phyloP scores from a whole-genome alignment of 2,329 filamentous ascomycete species.

The Pseudogymnoascus sp. region DNA sequence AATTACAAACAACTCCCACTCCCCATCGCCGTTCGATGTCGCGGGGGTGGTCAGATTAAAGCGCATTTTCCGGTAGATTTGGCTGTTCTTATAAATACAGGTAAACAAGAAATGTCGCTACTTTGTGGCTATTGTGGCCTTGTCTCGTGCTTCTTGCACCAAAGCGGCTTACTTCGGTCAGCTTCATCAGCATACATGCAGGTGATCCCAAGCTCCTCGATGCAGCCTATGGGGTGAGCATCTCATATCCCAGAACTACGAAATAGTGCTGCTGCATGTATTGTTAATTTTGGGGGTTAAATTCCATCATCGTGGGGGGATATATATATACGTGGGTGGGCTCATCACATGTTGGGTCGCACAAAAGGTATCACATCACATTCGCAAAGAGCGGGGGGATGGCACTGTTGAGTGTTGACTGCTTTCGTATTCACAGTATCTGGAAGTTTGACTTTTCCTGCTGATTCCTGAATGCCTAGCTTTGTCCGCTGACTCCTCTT shows the following conservation, averaged over 20 bases:
- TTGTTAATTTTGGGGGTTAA: not conserved
- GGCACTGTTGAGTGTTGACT: not conserved
- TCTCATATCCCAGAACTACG: not conserved
- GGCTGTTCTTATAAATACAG: not conserved
- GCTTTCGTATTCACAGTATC: not conserved
- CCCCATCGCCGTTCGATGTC: not conserved
- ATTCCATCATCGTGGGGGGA: slow-evolving; percentile 4
- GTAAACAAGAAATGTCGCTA: not conserved
- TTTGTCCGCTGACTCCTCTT: not conserved
- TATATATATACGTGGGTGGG: slow-evolving; percentile 3
- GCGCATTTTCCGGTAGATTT: not conserved
- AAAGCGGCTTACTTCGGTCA: slow-evolving; percentile 1
- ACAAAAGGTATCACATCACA: slow-evolving; percentile 3
- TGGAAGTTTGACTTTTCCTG: not conserved
- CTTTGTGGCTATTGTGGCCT: not conserved
- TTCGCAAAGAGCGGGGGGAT: not conserved
- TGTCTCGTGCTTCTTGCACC: not conserved
- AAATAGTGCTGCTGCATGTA: not conserved
- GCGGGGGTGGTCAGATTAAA: slow-evolving; percentile 1
- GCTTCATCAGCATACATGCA: not conserved
- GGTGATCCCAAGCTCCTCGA: not conserved
- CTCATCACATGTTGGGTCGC: not conserved
- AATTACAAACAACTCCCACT: not conserved
- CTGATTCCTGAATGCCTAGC: not conserved
- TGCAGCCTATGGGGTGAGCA: not conserved